Evolutionary conservation across 225 moss, liverwort and hornwort genomes (phyloP), one percentile per base, ranked within the genome.

Genomic region (Marchantia polymorpha): DNA sequence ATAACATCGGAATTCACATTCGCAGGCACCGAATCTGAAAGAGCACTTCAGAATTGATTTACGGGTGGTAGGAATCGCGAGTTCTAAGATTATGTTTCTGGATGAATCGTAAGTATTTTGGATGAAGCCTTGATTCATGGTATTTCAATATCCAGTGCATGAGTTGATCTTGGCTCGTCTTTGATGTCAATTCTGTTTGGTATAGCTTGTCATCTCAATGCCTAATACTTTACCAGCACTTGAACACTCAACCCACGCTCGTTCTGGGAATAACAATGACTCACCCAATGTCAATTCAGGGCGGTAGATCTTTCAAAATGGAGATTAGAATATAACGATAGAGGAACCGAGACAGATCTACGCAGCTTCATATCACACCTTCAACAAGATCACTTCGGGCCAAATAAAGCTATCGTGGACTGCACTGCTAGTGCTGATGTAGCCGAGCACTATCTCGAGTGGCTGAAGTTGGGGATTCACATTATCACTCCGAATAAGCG

Each of bases 401-500:
- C 90, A 68, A 94, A 92, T 80, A 88, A 92, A 82, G 90, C 94
- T 72, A 87, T 95, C 26, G 90, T 99, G 80, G 99, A 99, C 78
- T 95, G 99, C 90, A 99, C 99, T 50, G 92, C 99, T 55, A 92
- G 91, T 86, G 87, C 89, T 64, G 83, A 76, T 71, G 90, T 95
- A 78, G 91, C 95, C 66, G 83, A 81, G 66, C 92, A 88, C 83
- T 99, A 99, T 81, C 85, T 90, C 70, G 84, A 95, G 68, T 99
- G 99, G 99, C 89, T 99, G 39, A 84, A 53, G 58, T 88, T 89
- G 78, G 93, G 93, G 20, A 90, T 99, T 71, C 95, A 99, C 76
- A 82, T 99, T 46, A 92, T 99, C 75, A 95, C 99, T 80, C 95
- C 95, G 65, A 99, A 99, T 77, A 99, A 99, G 64, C 94, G 86